These are phyloP conservation scores for Paxillus rubicundulus DNA, from an alignment of 768 basidiomycete species.

Conservation along the genomic window DNA sequence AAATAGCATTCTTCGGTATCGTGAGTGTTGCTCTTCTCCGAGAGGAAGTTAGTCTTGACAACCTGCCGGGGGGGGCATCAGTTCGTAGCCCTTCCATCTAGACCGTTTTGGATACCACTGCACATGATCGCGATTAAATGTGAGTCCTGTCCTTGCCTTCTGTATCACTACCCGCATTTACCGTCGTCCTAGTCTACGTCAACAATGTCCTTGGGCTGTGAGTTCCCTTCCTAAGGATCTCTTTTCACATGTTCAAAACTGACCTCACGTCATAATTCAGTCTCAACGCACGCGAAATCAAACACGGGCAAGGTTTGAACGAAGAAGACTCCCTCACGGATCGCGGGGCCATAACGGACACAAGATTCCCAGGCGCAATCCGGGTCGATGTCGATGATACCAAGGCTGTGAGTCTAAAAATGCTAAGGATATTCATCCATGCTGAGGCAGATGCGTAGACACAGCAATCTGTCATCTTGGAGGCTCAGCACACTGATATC, in stretches of 20 bases:
- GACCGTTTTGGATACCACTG: conserved; percentile 23
- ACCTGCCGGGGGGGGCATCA: not conserved
- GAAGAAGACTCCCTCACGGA: conserved; percentile 20
- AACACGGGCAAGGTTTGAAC: conserved; percentile 20
- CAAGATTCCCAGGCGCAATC: conserved; percentile 6
- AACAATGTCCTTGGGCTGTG: conserved; percentile 28
- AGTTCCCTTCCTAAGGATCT: not conserved
- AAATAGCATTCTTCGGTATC: conserved; percentile 14
- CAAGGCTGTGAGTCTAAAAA: conserved; percentile 15
- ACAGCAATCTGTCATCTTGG: conserved; percentile 15
- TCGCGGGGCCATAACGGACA: not conserved
- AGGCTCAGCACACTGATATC: not conserved
- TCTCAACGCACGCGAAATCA: conserved; percentile 23
- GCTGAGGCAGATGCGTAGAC: conserved; percentile 6
- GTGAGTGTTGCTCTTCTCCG: conserved; percentile 14
- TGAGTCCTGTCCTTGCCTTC: conserved; percentile 1
- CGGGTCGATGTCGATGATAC: conserved; percentile 8
- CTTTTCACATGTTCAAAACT: not conserved
- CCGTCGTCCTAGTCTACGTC: conserved; percentile 21
- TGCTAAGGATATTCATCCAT: too few species aligned
- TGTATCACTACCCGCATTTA: not conserved
- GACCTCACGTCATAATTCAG: conserved; percentile 11
- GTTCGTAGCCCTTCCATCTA: conserved; percentile 24
- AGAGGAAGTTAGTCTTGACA: not conserved
- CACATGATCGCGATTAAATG: conserved; percentile 28